Evolutionary conservation across 352 stramenopile species (phyloP), one percentile per base, ranked within the genome.

Genomic region (Globisporangium canariense): DNA sequence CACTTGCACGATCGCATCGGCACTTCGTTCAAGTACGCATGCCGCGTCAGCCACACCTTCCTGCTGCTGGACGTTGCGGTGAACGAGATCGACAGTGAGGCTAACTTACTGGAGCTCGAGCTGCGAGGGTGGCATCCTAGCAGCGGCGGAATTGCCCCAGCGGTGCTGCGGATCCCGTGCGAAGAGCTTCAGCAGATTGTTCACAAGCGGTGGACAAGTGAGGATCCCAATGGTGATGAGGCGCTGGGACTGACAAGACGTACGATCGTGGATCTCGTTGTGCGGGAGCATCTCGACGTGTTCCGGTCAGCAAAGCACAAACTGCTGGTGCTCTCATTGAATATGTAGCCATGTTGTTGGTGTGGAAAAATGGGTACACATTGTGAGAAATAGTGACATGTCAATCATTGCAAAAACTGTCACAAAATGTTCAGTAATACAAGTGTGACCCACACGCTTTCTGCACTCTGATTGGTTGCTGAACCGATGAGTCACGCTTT

Each of bases 261-360:
- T 0, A n/a, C 66, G 47, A 58, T 77, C 16, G 43, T 76, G 0
- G 53, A 71, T 10, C 38, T 56, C 30, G 20, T 82, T 1, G 50
- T 79, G 14, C 34, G 8, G 13, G 41, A 68, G 32, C 70, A 79
- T 41, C 54, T 82, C 32, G 69, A 79, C 25, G 64, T 77, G 18
- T 81, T 81, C 46, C 63, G 74, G 0, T 81, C 74, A 0, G 60
- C 45, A 2, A 56, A 64, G 45, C 71, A 76, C 46, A 54, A 62
- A 13, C 38, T 81, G 50, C 52, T 82, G n/a, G 69, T 77, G 49
- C 41, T 79, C 3, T 59, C 57, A 1, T n/a, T 34, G 45, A 57
- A 32, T 38, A 46, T 64, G 58, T 57, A 64, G 58, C 58, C 47
- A 64, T 64, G 14, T 41, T 64, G 14, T 41, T 50, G 38, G 38